Conservation (phyloP, 768 basidiomycete genomes). For the Psilocybe sp. region DNA sequence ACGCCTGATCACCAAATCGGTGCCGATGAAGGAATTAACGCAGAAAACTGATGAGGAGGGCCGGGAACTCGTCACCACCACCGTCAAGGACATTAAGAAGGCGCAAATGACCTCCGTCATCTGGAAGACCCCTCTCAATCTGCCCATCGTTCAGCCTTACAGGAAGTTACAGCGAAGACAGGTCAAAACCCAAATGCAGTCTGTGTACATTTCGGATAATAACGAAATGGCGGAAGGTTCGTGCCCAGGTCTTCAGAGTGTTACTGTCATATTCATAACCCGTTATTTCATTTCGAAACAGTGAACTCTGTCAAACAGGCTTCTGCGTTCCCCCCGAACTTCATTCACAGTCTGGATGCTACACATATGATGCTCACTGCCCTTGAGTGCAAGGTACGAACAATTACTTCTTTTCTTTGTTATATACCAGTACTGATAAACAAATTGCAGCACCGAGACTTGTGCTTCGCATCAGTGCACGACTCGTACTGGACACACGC, state of each 20-base stretch:
- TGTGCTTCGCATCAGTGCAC: slow-evolving; percentile 95
- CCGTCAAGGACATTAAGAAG: slow-evolving; percentile 44
- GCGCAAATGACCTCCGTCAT: slow-evolving; percentile 95
- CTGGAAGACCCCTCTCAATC: slow-evolving; percentile 94
- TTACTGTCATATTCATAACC: neutral
- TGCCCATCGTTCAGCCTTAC: slow-evolving; percentile 97
- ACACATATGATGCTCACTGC: slow-evolving; percentile 99
- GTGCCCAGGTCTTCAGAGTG: slow-evolving; percentile 7
- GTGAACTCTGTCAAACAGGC: slow-evolving; percentile 88
- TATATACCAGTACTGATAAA: slow-evolving; percentile 4
- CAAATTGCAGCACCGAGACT: slow-evolving; percentile 50
- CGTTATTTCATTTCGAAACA: slow-evolving; percentile 11
- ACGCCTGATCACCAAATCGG: slow-evolving; percentile 80
- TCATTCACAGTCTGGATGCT: slow-evolving; percentile 95
- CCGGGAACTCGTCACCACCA: slow-evolving; percentile 2
- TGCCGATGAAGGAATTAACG: slow-evolving; percentile 67
- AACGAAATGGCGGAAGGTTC: slow-evolving; percentile 65
- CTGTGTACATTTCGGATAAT: slow-evolving; percentile 89
- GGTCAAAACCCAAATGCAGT: slow-evolving; percentile 80
- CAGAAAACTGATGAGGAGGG: slow-evolving; percentile 34
- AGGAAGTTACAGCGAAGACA: slow-evolving; percentile 81
- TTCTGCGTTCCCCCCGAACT: slow-evolving; percentile 97
- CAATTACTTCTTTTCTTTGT: neutral
- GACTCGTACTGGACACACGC: slow-evolving; percentile 99
- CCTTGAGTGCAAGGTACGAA: slow-evolving; percentile 74